Evolutionary conservation across 1,139 yeast genomes (phyloP), one percentile per base, ranked within the genome.

Genomic region (Yamadazyma buinensis): DNA sequence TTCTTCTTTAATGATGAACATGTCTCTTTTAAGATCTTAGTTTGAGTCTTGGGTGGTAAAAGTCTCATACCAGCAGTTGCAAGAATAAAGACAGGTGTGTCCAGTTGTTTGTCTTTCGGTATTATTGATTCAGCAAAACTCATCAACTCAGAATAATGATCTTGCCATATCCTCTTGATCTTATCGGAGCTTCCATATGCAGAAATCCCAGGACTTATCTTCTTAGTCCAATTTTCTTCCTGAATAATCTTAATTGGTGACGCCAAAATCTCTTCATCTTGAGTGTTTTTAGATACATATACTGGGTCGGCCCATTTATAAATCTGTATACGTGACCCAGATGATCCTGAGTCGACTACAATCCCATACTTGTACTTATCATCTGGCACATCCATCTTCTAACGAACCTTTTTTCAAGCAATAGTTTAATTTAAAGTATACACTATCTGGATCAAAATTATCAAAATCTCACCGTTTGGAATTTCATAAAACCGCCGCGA

Each of bases 41-140:
- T 54, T 40, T 76, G 75, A 21, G 70, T 66, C 32, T 62, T 57
- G 26, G 59, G 54, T 0, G 79, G 75, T 28, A 84, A 49, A 24
- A 84, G 56, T 46, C 95, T 66, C 90, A 84, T 83, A 2, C 95
- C 95, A 7, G 95, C 95, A 0, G 95, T 84, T 7, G 90, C 84
- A 41, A 81, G 73, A 3, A 84, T 74, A 47, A 77, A 84, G 2
- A 84, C 71, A 0, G 94, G 94, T 0, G 92, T 84, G 4, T 72
- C 70, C 5, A 51, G 38, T 44, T 75, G 72, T 40, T 72, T 64
- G 1, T 69, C 67, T 26, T 51, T 49, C 0, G 92, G 94, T 13
- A 84, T 72, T 17, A 79, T 67, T 4, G 56, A 56, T 42, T 75
- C 72, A 0, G 90, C 88, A 57, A 74, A 73, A 30, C 70, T 60